Evolutionary conservation across 176 grass and related monocot genomes (phyloP), one percentile per base, ranked within the genome.

Genomic region (Phoenix roebelenii): DNA sequence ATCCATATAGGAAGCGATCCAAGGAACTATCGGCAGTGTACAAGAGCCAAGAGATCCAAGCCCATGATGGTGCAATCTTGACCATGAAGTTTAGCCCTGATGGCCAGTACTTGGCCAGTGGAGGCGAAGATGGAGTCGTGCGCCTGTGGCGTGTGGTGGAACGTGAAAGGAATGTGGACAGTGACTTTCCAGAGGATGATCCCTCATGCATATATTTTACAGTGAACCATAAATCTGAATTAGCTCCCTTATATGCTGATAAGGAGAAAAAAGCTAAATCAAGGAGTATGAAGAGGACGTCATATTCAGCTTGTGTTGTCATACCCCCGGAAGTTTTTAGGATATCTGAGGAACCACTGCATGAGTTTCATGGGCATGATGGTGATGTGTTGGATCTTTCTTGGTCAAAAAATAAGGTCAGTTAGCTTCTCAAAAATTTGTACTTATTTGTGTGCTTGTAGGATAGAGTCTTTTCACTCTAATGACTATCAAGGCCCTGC

Each of bases 1-100:
- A 60, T 15, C 60, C 76, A 5, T 83, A 79, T 69, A 71, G 62
- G 56, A 99, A 93, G 67, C 20, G 23, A 20, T 81, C 66, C 2
- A 99, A 89, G 61, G 94, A 93, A 66, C 61, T 93, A 23, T 93
- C 94, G 5, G 87, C 88, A 16, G 44, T 99, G 19, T 99, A 83
- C 50, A 70, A 80, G 32, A 79, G 84, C 16, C 94, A 93, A 44
- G 76, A 75, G 57, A 80, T 99, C 58, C 89, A 77, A 79, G 94
- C 76, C 5, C 94, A 99, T 18, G 79, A 83, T 52, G 94, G 94
- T 62, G 82, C 85, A 65, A 93, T 99, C 56, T 58, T 85, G 64
- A 85, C 79, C 48, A 85, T 99, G 70, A 92, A 83, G 56, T 99
- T 99, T 76, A 99, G 88, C 63, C 85, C 88, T 10, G 76, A 93